Evolutionary conservation across 306 rosid genomes (phyloP).

Genomic region (Cicer judaicum): DNA sequence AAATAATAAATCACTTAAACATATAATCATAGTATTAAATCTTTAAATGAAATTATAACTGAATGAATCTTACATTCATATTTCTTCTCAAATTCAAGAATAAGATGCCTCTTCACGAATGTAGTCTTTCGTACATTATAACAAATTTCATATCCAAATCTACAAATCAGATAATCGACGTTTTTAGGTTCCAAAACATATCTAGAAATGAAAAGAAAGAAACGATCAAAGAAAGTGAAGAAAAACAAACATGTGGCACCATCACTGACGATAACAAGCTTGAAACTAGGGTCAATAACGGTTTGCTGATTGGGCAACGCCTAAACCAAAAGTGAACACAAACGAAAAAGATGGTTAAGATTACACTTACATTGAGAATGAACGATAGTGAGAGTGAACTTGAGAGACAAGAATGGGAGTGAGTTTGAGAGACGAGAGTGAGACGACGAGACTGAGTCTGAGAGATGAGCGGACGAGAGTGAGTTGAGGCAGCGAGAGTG

Average conservation of each 20-base stretch:
- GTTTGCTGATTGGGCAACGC: constrained; percentile 86
- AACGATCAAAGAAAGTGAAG: not conserved
- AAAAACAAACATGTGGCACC: constrained; percentile 72
- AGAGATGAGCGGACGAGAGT: too few relatives aligned
- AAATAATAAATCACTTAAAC: not conserved
- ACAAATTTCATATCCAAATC: not conserved
- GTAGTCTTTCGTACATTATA: constrained; percentile 65
- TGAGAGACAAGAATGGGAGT: too few relatives aligned
- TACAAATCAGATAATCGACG: not conserved
- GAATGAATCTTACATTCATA: constrained; percentile 66
- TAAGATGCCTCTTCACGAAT: constrained; percentile 76
- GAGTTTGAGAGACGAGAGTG: too few relatives aligned
- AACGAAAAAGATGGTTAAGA: too few relatives aligned
- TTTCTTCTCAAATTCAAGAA: constrained; percentile 77
- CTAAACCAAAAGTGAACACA: constrained; percentile 25
- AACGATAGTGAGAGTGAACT: too few relatives aligned
- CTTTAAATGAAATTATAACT: not conserved
- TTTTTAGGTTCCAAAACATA: not conserved
- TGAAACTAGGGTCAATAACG: constrained; percentile 80
- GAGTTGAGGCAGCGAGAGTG: too few relatives aligned
- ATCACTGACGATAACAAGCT: constrained; percentile 84
- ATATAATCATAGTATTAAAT: too few relatives aligned
- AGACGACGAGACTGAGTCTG: too few relatives aligned
- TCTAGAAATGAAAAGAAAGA: not conserved
- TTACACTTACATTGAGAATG: too few relatives aligned